These are phyloP conservation scores for Wickerhamomyces bovis DNA, from an alignment of 805 yeast species.

Conservation along the genomic window DNA sequence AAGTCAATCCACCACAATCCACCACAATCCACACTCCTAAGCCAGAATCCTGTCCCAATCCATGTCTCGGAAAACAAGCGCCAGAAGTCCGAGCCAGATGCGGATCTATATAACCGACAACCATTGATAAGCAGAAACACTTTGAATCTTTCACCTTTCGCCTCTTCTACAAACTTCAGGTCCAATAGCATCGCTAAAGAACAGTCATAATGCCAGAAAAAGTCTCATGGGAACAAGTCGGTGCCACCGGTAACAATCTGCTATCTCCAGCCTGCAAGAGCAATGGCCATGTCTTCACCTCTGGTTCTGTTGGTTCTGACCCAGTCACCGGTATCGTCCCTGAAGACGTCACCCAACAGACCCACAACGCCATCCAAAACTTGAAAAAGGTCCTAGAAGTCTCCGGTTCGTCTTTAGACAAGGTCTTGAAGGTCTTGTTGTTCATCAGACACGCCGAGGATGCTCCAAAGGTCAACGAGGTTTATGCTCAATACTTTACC, in stretches of 20 bases:
- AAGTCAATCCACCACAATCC: too few relatives aligned
- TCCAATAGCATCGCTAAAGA: neutral
- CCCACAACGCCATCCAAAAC: constrained; percentile 37
- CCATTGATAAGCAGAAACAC: neutral
- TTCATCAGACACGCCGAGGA: constrained; percentile 40
- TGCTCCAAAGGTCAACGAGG: constrained; percentile 37
- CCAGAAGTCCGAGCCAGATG: too few relatives aligned
- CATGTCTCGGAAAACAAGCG: neutral
- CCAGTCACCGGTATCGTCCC: constrained; percentile 36
- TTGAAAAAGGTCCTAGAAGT: constrained; percentile 35
- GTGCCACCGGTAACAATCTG: constrained; percentile 24
- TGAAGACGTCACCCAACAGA: constrained; percentile 38
- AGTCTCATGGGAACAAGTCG: constrained; percentile 32
- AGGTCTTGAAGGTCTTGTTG: constrained; percentile 43
- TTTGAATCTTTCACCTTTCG: neutral
- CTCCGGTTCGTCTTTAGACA: constrained; percentile 40
- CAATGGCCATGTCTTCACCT: constrained; percentile 40
- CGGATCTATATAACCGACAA: neutral
- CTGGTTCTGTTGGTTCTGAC: constrained; percentile 43
- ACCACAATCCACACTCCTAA: too few relatives aligned
- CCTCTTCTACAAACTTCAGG: neutral
- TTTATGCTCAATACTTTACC: constrained; percentile 41
- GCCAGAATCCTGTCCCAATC: neutral
- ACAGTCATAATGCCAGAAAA: constrained; percentile 17
- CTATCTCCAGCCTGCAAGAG: constrained; percentile 37